phyloP scores from a whole-genome alignment of 176 grass and related monocot species.

The Carex kokanica region DNA sequence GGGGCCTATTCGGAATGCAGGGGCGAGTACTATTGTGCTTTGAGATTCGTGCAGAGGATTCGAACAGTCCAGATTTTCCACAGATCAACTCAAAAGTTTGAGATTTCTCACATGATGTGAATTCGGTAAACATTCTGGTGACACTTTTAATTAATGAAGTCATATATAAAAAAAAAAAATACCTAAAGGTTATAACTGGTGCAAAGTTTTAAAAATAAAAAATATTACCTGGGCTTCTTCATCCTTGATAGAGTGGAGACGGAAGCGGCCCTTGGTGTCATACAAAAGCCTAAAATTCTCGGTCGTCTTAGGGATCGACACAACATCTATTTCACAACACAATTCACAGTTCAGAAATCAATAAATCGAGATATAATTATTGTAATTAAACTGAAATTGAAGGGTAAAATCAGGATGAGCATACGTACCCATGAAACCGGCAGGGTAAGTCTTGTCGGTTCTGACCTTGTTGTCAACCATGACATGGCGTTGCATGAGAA shows the following conservation, averaged over 20 bases:
- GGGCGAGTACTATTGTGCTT: no score
- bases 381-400: background rate
- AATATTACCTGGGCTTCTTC: conserved; percentile 32
- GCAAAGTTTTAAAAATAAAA: background rate
- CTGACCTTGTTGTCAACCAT: conserved; percentile 47
- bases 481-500: conserved; percentile 48
- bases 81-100: no score
- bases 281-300: conserved; percentile 44
- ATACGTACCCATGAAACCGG: conserved; percentile 46
- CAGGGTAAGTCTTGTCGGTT: conserved; percentile 45
- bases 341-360: background rate
- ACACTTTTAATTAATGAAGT: no score
- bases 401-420: background rate
- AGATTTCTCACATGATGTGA: no score
- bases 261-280: conserved; percentile 49
- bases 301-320: conserved; percentile 39
- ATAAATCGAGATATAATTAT: background rate
- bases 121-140: no score
- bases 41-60: no score
- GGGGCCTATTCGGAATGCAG: no score
- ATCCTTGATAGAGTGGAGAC: conserved; percentile 40
- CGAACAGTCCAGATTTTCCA: no score
- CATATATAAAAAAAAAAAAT: no score
- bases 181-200: background rate
- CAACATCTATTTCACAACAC: conserved; percentile 31